Conservation (phyloP, 345 rosid genomes). For the Hibiscus syriacus region DNA sequence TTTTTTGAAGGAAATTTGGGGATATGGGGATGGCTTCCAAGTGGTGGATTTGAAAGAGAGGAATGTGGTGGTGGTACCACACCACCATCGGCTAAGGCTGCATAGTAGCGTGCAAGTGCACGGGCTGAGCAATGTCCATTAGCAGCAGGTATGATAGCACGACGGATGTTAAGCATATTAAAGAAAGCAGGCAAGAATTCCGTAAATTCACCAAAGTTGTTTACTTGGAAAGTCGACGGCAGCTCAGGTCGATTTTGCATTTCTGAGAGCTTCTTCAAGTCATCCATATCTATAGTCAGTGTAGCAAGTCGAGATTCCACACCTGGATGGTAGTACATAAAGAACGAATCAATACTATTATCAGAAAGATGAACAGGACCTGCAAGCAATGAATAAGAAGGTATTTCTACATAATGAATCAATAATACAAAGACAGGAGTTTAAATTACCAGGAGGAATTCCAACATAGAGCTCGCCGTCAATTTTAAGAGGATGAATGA, state of each 20-base stretch:
- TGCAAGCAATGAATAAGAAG: background rate
- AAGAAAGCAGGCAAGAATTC: conserved; percentile 51
- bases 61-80: conserved; percentile 72
- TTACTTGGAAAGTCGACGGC: conserved; percentile 75
- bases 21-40: conserved; percentile 78
- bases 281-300: conserved; percentile 53
- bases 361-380: background rate
- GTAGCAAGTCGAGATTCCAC: conserved; percentile 93
- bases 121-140: conserved; percentile 95
- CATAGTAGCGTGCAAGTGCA: conserved; percentile 97
- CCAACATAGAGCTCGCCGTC: conserved; percentile 90
- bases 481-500: conserved; percentile 59
- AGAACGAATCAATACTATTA: conserved; percentile 6
- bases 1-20: conserved; percentile 48
- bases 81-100: conserved; percentile 76
- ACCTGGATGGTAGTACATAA: conserved; percentile 36
- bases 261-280: conserved; percentile 40
- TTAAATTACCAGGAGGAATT: conserved; percentile 65
- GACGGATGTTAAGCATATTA: conserved; percentile 71
- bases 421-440: conserved; percentile 6
- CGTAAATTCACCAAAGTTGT: conserved; percentile 25
- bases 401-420: conserved; percentile 12
- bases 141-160: conserved; percentile 89
- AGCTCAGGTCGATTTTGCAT: conserved; percentile 36
- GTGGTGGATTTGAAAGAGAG: conserved; percentile 54